Conservation (phyloP, 202 grass and related monocot species). For the Saccharum hybrid region DNA sequence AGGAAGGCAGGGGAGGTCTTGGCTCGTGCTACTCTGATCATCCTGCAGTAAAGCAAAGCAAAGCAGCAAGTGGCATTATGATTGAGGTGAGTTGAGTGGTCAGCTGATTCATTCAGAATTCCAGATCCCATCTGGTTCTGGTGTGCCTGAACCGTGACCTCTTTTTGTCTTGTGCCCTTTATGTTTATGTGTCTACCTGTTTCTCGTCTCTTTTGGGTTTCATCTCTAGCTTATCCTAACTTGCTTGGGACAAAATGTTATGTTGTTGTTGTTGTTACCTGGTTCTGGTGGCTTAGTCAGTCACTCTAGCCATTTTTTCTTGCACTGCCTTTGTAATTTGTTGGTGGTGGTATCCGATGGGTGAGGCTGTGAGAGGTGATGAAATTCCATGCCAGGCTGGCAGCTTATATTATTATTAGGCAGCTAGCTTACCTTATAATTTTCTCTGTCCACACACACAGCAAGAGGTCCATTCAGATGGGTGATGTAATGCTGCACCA, state of each 20-base stretch:
- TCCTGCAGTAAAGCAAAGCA: background rate
- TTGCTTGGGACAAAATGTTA: no score
- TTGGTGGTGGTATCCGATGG: background rate
- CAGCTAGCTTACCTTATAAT: background rate
- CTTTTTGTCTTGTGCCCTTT: no score
- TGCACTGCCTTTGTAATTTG: background rate
- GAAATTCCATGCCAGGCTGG: conserved; percentile 10
- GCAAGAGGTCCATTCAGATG: conserved; percentile 10
- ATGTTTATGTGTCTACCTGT: no score
- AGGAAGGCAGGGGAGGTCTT: background rate
- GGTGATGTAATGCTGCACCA: conserved; percentile 42
- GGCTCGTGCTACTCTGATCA: background rate
- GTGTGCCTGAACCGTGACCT: no score
- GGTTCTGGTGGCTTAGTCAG: background rate
- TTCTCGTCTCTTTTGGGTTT: no score
- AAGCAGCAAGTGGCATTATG: no score
- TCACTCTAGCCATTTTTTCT: conserved; percentile 4
- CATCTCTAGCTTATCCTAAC: no score
- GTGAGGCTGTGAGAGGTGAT: background rate
- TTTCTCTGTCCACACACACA: background rate
- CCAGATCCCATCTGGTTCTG: conserved; percentile 19
- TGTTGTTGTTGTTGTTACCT: no score
- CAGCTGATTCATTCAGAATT: background rate
- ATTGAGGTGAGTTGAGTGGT: background rate
- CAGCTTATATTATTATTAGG: background rate